A percentile compares a stretch with the other conserved stretches of the same genome.
phyloP scores from a whole-genome alignment of 2,329 filamentous ascomycete species.

The Metarhizium album region DNA sequence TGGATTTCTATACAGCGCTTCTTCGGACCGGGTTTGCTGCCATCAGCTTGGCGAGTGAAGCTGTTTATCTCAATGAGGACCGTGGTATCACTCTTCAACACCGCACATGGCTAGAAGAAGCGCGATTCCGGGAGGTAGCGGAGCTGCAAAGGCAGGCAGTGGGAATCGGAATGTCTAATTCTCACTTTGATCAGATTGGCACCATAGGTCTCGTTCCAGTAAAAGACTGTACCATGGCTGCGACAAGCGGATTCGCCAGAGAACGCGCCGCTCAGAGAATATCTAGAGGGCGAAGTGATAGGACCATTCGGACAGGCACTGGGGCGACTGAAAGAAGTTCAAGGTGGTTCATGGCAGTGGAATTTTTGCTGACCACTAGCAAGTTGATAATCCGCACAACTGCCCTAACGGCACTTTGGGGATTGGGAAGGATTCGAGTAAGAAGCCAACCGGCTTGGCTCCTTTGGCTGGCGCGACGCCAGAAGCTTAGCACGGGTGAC shows the following conservation, averaged over 20 bases:
- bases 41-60: constrained; percentile 87
- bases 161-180: constrained; percentile 33
- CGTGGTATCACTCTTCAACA: constrained; percentile 59
- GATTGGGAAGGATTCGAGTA: constrained; percentile 39
- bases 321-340: constrained; percentile 70
- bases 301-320: constrained; percentile 51
- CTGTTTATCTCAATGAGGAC: constrained; percentile 91
- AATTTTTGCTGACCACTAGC: constrained; percentile 67
- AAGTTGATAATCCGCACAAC: constrained; percentile 22
- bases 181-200: constrained; percentile 40
- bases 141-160: constrained; percentile 41
- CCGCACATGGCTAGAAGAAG: constrained; percentile 87
- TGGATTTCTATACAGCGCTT: constrained; percentile 92
- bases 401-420: constrained; percentile 36
- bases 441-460: constrained; percentile 39
- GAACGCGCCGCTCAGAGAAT: constrained; percentile 57
- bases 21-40: constrained; percentile 79
- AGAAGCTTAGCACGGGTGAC: constrained; percentile 5
- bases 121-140: constrained; percentile 69
- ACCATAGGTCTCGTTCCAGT: constrained; percentile 46
- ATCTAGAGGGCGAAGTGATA: constrained; percentile 33
- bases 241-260: constrained; percentile 52
- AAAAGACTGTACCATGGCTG: constrained; percentile 31
- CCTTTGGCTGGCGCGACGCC: constrained; percentile 32
- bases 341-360: constrained; percentile 64